Conservation (phyloP, 2,329 filamentous ascomycete genomes). For the Aspergillus japonicus region DNA sequence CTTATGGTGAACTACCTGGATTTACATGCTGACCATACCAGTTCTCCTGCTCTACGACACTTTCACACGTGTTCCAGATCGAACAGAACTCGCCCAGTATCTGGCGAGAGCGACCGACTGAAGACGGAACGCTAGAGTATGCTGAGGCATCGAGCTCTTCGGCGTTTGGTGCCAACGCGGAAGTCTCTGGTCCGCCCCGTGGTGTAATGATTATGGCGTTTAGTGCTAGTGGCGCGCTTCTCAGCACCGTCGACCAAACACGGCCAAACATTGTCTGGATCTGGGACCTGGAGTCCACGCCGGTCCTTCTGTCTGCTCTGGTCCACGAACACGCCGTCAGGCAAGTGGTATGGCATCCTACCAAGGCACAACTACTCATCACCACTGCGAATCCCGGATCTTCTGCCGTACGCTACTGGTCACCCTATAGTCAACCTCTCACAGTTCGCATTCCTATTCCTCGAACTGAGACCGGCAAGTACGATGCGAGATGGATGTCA, state of each 20-base stretch:
- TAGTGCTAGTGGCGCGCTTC: constrained; percentile 35
- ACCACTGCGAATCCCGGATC: constrained; percentile 36
- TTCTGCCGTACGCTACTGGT: constrained; percentile 36
- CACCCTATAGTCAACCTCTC: constrained; percentile 27
- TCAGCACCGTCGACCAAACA: constrained; percentile 42
- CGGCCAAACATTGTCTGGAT: constrained; percentile 48
- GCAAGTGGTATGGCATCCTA: constrained; percentile 42
- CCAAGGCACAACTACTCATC: constrained; percentile 38
- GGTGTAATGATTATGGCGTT: constrained; percentile 44
- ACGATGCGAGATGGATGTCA: constrained; percentile 35
- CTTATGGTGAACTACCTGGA: neutral
- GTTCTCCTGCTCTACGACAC: constrained; percentile 35
- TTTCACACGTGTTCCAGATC: constrained; percentile 35
- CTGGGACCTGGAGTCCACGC: constrained; percentile 37
- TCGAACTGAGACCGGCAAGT: constrained; percentile 35
- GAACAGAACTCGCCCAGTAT: constrained; percentile 33
- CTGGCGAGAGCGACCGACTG: constrained; percentile 35
- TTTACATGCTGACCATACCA: constrained; percentile 16
- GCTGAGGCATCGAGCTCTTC: constrained; percentile 40
- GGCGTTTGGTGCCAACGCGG: constrained; percentile 32
- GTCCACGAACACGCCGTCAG: constrained; percentile 45
- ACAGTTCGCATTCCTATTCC: constrained; percentile 33
- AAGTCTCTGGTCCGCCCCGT: constrained; percentile 29
- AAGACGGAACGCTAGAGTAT: constrained; percentile 35
- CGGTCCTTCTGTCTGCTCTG: constrained; percentile 35